Conservation (phyloP, 805 yeast genomes). For the Metschnikowia sp. region DNA sequence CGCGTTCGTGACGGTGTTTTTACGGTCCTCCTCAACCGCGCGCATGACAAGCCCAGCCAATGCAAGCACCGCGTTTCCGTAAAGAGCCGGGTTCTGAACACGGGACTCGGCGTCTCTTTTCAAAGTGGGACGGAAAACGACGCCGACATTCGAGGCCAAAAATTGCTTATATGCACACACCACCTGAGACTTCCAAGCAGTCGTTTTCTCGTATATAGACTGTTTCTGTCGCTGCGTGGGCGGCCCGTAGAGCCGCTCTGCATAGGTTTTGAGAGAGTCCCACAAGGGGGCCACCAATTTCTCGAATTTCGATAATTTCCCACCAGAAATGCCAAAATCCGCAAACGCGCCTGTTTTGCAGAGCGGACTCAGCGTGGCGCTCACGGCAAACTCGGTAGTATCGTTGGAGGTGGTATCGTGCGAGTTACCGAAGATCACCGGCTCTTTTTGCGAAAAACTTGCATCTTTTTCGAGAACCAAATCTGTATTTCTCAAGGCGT, state of each 20-base stretch:
- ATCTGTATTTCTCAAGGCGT: slow-evolving; percentile 23
- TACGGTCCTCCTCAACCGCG: slow-evolving; percentile 63
- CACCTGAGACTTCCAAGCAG: not conserved
- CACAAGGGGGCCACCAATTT: not conserved
- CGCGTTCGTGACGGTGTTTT: slow-evolving; percentile 48
- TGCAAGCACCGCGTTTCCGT: slow-evolving; percentile 63
- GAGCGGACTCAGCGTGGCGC: slow-evolving; percentile 14
- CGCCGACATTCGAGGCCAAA: slow-evolving; percentile 32
- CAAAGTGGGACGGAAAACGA: slow-evolving; percentile 36
- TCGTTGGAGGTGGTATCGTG: slow-evolving; percentile 9
- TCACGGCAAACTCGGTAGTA: slow-evolving; percentile 12
- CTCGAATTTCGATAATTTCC: not conserved
- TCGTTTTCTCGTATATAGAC: not conserved
- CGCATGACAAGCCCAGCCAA: slow-evolving; percentile 55
- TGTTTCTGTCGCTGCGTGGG: slow-evolving; percentile 1
- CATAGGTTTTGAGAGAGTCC: not conserved
- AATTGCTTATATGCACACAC: slow-evolving; percentile 23
- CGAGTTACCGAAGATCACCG: slow-evolving; percentile 37
- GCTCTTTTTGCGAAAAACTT: not conserved
- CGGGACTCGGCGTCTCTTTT: slow-evolving; percentile 58
- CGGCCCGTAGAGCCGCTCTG: slow-evolving; percentile 2
- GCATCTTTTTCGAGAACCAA: slow-evolving; percentile 8
- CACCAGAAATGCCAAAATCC: not conserved
- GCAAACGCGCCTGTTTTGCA: slow-evolving; percentile 1
- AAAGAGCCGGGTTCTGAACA: slow-evolving; percentile 53